These are phyloP conservation scores for Thalassiosira oceanica DNA, from an alignment of 352 stramenopile genomes.

Conservation along the genomic window DNA sequence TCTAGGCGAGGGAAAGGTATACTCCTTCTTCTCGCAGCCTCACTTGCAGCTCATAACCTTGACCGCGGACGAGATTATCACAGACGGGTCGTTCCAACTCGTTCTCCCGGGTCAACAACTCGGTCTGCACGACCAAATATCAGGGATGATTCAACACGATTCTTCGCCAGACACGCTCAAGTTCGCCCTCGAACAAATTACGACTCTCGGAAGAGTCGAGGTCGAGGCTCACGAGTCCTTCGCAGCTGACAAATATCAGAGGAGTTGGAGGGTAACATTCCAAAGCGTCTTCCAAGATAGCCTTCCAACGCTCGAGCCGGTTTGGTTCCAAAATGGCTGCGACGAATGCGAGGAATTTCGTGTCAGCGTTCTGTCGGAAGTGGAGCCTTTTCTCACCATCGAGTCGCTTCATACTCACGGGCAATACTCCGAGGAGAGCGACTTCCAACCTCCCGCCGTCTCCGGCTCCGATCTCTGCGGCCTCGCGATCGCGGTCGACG, in stretches of 20 bases:
- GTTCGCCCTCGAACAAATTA: constrained; percentile 80
- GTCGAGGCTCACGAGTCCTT: constrained; percentile 31
- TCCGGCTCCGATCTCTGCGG: constrained; percentile 72
- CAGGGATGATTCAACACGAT: constrained; percentile 43
- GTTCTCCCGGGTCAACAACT: constrained; percentile 73
- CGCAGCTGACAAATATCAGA: constrained; percentile 32
- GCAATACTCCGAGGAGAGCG: constrained; percentile 30
- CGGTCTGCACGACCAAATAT: constrained; percentile 77
- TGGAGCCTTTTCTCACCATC: constrained; percentile 33
- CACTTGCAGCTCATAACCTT: constrained; percentile 63
- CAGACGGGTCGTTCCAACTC: constrained; percentile 82
- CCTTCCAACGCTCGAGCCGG: constrained; percentile 30
- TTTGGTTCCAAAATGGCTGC: constrained; percentile 44
- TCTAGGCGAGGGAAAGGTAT: constrained; percentile 72
- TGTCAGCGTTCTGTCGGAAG: constrained; percentile 40
- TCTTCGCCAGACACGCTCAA: constrained; percentile 82
- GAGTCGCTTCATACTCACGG: constrained; percentile 27
- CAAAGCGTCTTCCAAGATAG: constrained; percentile 51
- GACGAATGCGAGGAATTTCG: constrained; percentile 46
- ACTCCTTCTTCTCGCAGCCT: constrained; percentile 67
- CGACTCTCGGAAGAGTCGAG: constrained; percentile 83
- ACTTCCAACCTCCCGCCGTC: constrained; percentile 48
- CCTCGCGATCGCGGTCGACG: constrained; percentile 64
- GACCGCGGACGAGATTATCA: constrained; percentile 52
- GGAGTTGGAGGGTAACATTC: constrained; percentile 64